phyloP scores from a whole-genome alignment of 768 basidiomycete species.

The Serendipita sp. region DNA sequence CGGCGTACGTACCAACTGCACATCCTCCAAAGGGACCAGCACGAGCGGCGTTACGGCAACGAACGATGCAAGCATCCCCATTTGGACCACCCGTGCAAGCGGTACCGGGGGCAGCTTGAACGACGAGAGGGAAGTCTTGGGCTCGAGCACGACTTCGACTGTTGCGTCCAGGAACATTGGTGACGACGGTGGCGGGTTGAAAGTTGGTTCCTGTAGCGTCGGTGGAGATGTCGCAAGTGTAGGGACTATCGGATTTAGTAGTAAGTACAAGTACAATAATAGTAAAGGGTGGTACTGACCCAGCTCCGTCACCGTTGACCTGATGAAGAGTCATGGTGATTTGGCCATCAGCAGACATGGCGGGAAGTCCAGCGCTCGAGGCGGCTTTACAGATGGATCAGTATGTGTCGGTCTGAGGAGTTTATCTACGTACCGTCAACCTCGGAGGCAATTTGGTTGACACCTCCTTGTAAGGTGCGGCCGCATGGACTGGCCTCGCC shows the following conservation, averaged over 20 bases:
- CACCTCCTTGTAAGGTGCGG: slow-evolving; percentile 15
- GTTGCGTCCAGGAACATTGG: slow-evolving; percentile 17
- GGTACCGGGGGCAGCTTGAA: slow-evolving; percentile 8
- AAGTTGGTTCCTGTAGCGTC: slow-evolving; percentile 17
- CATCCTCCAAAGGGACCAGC: slow-evolving; percentile 22
- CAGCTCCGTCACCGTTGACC: slow-evolving; percentile 20
- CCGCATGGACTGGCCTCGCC: slow-evolving; percentile 15
- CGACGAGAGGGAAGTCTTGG: slow-evolving; percentile 9
- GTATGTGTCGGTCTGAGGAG: neutral
- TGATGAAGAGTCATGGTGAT: slow-evolving; percentile 17
- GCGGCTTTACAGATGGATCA: slow-evolving; percentile 1
- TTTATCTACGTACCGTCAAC: slow-evolving; percentile 5
- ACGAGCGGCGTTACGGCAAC: slow-evolving; percentile 12
- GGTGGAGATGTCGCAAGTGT: slow-evolving; percentile 16
- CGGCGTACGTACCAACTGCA: slow-evolving; percentile 10
- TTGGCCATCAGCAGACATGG: slow-evolving; percentile 14
- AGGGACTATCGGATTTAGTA: slow-evolving; percentile 8
- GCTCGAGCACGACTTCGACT: slow-evolving; percentile 16
- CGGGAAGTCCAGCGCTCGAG: slow-evolving; percentile 14
- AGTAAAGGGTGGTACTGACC: neutral
- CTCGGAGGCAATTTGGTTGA: slow-evolving; percentile 14
- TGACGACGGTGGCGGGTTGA: slow-evolving; percentile 12
- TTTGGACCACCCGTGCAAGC: slow-evolving; percentile 12
- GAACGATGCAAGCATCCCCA: slow-evolving; percentile 12
- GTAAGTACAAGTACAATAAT: neutral